Percentiles rank a stretch among this genome's conserved stretches.
Evolutionary conservation across 108 stramenopile genomes (phyloP).

Genomic region (Skeletonema marinoi): DNA sequence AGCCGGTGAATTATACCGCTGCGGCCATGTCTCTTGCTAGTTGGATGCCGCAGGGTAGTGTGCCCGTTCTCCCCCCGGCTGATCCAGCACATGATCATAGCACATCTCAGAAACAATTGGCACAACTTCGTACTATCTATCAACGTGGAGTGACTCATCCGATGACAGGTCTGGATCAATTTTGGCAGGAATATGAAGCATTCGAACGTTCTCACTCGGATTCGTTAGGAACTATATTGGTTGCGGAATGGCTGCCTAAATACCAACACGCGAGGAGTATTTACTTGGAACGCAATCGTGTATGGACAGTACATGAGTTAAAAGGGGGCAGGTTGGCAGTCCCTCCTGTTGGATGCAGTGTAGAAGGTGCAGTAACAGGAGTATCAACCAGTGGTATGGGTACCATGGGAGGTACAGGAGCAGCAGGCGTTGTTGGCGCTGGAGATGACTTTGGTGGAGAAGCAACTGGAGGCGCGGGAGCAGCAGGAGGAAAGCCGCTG

Average conservation of each 20-base stretch:
- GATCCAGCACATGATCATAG: slow-evolving; percentile 46
- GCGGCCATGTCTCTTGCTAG: background rate
- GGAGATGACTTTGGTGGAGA: slow-evolving; percentile 38
- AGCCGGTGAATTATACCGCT: slow-evolving; percentile 4
- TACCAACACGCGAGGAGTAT: slow-evolving; percentile 88
- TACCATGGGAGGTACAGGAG: slow-evolving; percentile 11
- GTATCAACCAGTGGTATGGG: background rate
- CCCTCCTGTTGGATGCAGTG: slow-evolving; percentile 59
- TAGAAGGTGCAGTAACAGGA: slow-evolving; percentile 18
- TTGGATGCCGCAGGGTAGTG: background rate
- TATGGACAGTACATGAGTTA: slow-evolving; percentile 58
- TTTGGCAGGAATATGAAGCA: slow-evolving; percentile 88
- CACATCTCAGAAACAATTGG: slow-evolving; percentile 66
- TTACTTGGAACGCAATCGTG: slow-evolving; percentile 80
- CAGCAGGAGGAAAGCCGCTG: slow-evolving; percentile 15
- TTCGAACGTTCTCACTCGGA: slow-evolving; percentile 84
- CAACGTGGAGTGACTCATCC: slow-evolving; percentile 80
- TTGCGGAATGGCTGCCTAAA: slow-evolving; percentile 74
- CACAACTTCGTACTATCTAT: slow-evolving; percentile 68
- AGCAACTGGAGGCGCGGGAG: slow-evolving; percentile 15
- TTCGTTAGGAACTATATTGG: slow-evolving; percentile 69
- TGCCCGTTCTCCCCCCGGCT: slow-evolving; percentile 29
- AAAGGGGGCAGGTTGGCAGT: slow-evolving; percentile 65
- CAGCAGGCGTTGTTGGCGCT: slow-evolving; percentile 14
- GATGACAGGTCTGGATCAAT: slow-evolving; percentile 82